Evolutionary conservation across 1,139 yeast genomes (phyloP).

Genomic region (Debaryomyces sp.): DNA sequence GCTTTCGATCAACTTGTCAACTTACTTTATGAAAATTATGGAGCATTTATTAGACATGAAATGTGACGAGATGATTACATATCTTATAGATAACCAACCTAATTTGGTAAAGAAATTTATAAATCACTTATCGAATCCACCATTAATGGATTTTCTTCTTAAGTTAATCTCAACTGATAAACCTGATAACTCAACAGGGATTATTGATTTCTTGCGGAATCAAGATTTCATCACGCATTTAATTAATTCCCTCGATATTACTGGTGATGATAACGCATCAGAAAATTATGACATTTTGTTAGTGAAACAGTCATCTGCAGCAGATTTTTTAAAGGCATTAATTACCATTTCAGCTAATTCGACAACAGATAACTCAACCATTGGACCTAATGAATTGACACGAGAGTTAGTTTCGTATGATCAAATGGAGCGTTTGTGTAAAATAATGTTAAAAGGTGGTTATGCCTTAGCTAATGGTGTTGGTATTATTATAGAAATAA

Average conservation of each 20-base stretch:
- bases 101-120: constrained; percentile 68
- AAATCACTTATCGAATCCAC: constrained; percentile 81
- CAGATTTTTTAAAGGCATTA: constrained; percentile 50
- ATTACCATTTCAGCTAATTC: constrained; percentile 67
- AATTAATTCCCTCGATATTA: constrained; percentile 55
- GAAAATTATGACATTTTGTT: constrained; percentile 46
- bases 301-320: constrained; percentile 47
- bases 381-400: constrained; percentile 95
- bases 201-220: constrained; percentile 67
- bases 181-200: constrained; percentile 74
- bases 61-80: constrained; percentile 76
- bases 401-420: constrained; percentile 80
- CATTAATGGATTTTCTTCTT: constrained; percentile 79
- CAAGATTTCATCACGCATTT: constrained; percentile 64
- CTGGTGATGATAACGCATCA: constrained; percentile 17
- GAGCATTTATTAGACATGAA: constrained; percentile 93
- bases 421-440: constrained; percentile 66
- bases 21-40: constrained; percentile 91
- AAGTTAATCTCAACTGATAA: constrained; percentile 80
- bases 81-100: constrained; percentile 64
- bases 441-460: constrained; percentile 90
- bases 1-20: constrained; percentile 74
- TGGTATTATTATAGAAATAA: constrained; percentile 92
- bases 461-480: constrained; percentile 94
- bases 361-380: constrained; percentile 79